Base-by-base conservation (phyloP, 2,329 filamentous ascomycete genomes). In the Botrytis sinoallii region DNA sequence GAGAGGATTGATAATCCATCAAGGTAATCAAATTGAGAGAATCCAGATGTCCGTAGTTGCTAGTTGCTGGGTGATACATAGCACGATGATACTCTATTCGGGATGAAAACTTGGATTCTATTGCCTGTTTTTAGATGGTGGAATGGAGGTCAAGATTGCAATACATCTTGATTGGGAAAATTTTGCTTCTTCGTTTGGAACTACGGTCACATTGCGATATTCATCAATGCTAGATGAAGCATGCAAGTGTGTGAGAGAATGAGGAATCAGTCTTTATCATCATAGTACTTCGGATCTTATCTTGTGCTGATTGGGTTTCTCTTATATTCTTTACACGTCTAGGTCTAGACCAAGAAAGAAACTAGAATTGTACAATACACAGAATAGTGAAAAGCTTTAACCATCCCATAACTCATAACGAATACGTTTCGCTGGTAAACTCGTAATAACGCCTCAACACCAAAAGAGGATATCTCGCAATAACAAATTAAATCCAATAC, bases 401-500 rank as follows among this genome's bases (percentile, higher is more conserved):
- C 46, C 35, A 55, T 55, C 35, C 22, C 16, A 29, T 40, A 40
- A 40, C 35, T 29, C 16, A 29, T 10, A 29, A n/a, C 7, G 25
- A 29, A 20, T 29, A 42, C 18, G 10, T 32, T 18, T 22, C 29
- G 6, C 40, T 55, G 68, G 32, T 38, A 63, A 63, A 29, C 40
- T 44, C 22, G 22, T 70, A 35, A 65, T 25, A 71, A 65, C 18
- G 14, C 35, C 35, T n/a, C 14, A 25, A 38, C 4, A 65, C 6
- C 29, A 46, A 57, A 42, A 42, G 20, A n/a, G 46, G n/a, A 72
- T 67, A 57, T 66, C 55, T 57, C 22, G 46, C 46, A 57, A 66
- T 12, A n/a, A 46, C 22, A 25, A 66, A 71, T 8, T 32, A 25
- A 35, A 70, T 46, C 55, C 25, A 44, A 32, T 8, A 35, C 16